Evolutionary conservation across 805 yeast species (phyloP), one percentile per base, ranked within the genome.

Genomic region (Candida argentea): DNA sequence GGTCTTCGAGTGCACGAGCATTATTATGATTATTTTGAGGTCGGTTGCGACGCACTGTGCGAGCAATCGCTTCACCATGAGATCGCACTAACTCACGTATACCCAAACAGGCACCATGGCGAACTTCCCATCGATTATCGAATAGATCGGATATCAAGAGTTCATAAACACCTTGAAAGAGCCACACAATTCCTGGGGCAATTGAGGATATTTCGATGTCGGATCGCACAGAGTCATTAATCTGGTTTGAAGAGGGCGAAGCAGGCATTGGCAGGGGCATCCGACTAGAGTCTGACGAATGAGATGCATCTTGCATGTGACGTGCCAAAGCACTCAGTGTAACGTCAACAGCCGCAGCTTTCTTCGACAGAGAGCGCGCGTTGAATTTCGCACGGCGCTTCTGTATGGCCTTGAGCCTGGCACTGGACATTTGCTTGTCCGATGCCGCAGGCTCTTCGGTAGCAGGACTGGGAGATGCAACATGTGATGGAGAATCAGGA

Each of bases 71-170:
- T 16, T 58, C 59, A 0, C 95, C 95, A 41, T 87, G 97, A 35
- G 71, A 75, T 35, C 73, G 72, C 26, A 85, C 65, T 29, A 91
- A 66, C 50, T 91, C 99, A 47, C 97, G 67, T 21, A 91, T 58
- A 0, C 97, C 97, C 43, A 91, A 65, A 3, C 94, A 82, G 0
- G 96, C 86, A 20, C 98, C 99, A 55, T 91, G 99, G 41, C 99
- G 72, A 10, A 78, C 67, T 56, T 91, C 97, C 99, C 99, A 91
- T 24, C 67, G 65, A 22, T 84, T 94, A 35, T 78, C 76, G 47
- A 84, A 84, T 33, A 91, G 55, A 42, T 86, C 95, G 22, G 73
- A 73, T 34, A 85, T 57, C 21, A 91, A 55, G 14, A 86, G 58
- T 47, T 84, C 96, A 52, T 79, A 86, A 8, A 89, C 77, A 12